Base-by-base conservation (phyloP, 345 rosid genomes). In the Leavenworthia alabamica region DNA sequence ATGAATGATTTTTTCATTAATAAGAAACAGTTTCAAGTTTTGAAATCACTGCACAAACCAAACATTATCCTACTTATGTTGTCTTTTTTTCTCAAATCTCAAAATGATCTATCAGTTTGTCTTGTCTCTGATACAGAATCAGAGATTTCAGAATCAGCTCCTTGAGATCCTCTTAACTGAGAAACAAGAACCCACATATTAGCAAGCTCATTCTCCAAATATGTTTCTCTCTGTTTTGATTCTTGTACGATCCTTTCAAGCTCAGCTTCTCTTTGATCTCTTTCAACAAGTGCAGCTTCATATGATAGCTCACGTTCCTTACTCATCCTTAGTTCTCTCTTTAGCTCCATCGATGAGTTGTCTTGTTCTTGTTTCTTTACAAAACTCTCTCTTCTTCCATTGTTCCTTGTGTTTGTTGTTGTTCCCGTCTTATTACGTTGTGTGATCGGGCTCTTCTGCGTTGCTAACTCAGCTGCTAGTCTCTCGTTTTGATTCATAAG, bases 141-240 rank as follows among this genome's bases (percentile, higher is more conserved):
- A 4, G 80, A 69, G 33, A 57, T 67, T 47, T 73, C 83, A 1
- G 73, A 40, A 60, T 81, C 92, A 16, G 50, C 65, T 33, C 80
- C 96, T 29, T 72, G 82, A 15, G 90, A 80, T 60, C 77, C 88
- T 66, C 87, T 94, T 79, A 94, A 46, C 71, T 86, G 90, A 1
- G 99, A 90, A 28, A 94, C 99, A 19, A 87, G 90, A 60, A 89
- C 96, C 99, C 99, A 94, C 99, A 94, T 94, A 70, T 81, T 94
- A 23, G 99, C 99, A 4, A 94, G 97, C 76, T 94, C 99, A 15
- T 90, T 87, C 80, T 94, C 99, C 60, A 94, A 68, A 68, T 94
- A 89, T 4, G 97, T 85, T 82, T 94, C 99, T 76, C 96, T 83
- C 41, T 81, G 88, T 72, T 90, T 90, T n/a, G 99, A 86, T 71